Conservation (phyloP, 768 basidiomycete species). For the Pleurotus djamor region DNA sequence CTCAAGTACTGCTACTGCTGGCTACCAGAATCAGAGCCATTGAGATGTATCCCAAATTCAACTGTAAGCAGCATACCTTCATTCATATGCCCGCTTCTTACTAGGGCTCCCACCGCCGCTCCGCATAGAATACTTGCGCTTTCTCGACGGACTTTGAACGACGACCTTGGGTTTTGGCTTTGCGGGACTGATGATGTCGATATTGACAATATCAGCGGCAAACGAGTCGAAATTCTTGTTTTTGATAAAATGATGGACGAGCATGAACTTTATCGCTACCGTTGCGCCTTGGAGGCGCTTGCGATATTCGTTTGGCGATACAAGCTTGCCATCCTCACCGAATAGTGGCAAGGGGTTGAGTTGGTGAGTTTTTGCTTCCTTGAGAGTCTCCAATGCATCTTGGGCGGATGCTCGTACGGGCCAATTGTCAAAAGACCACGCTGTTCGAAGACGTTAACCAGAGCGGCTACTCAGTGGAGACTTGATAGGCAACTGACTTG, state of each 20-base stretch:
- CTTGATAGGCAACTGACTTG: neutral
- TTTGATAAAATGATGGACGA: neutral
- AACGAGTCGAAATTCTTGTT: neutral
- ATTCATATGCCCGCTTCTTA: neutral
- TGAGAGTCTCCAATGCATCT: neutral
- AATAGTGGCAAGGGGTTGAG: neutral
- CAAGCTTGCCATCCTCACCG: neutral
- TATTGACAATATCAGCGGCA: neutral
- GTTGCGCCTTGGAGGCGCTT: neutral
- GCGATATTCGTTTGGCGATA: neutral
- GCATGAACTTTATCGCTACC: neutral
- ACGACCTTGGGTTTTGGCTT: neutral
- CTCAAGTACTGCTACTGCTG: too few relatives aligned
- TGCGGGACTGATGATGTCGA: neutral
- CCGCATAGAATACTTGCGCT: neutral
- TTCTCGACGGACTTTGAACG: neutral
- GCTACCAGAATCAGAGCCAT: too few relatives aligned
- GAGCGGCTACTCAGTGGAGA: neutral
- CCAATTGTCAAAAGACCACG: neutral
- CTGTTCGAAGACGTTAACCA: neutral
- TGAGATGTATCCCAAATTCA: too few relatives aligned
- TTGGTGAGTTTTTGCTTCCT: neutral
- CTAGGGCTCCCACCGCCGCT: neutral
- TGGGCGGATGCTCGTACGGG: neutral
- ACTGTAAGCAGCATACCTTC: too few relatives aligned